These are phyloP conservation scores for Toxoplasma gondii DNA, from an alignment of 169 alveolate species.

Conservation along the genomic window DNA sequence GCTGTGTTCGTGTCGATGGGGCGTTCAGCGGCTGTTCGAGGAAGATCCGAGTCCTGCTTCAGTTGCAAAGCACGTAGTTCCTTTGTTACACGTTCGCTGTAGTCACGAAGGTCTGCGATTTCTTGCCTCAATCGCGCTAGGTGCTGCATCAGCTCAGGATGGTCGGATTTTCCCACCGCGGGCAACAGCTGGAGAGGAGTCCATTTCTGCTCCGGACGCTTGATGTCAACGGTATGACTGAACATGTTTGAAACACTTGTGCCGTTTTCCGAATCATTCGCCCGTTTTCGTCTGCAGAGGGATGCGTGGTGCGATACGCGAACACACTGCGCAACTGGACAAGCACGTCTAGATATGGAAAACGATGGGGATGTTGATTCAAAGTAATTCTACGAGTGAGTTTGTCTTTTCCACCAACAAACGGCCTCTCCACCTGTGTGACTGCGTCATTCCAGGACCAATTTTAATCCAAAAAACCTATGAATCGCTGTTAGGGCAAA, in stretches of 20 bases:
- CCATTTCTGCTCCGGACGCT: constrained; percentile 25
- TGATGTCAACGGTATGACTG: constrained; percentile 1
- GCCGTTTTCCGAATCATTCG: too few species aligned
- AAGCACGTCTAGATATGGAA: too few species aligned
- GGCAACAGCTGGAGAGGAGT: constrained; percentile 34
- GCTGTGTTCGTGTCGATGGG: not conserved
- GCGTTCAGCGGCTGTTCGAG: not conserved
- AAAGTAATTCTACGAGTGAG: too few species aligned
- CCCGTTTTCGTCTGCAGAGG: too few species aligned
- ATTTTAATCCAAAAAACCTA: too few species aligned
- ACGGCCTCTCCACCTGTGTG: too few species aligned
- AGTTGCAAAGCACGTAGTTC: constrained; percentile 51
- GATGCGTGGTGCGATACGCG: too few species aligned
- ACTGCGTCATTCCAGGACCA: too few species aligned
- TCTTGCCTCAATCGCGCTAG: constrained; percentile 64
- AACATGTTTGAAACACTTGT: not conserved
- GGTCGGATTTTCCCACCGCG: constrained; percentile 35
- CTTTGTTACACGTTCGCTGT: constrained; percentile 65
- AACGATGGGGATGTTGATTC: too few species aligned
- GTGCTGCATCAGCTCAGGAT: constrained; percentile 65
- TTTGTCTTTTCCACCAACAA: too few species aligned
- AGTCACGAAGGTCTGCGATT: constrained; percentile 55
- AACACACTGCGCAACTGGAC: too few species aligned
- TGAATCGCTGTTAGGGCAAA: too few species aligned
- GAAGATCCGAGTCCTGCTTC: not conserved